Evolutionary conservation across 1,284 basidiomycete genomes (phyloP), one percentile per base, ranked within the genome.

Genomic region (Rhodotorula sp.): DNA sequence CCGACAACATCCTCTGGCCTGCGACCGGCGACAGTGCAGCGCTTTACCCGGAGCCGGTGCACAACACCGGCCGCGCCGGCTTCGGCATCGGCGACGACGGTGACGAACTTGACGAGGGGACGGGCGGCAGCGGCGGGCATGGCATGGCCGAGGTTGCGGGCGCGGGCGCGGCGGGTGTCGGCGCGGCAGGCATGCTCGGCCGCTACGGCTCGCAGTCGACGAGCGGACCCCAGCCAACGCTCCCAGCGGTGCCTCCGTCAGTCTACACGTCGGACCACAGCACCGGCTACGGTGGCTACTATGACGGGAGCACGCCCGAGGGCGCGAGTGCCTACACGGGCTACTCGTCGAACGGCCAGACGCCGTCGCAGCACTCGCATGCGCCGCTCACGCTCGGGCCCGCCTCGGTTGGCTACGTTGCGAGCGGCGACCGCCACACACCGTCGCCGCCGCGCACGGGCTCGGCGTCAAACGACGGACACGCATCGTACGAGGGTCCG

Each of bases 1-100:
- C 53, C 62, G 62, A 63, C 62, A 63, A 63, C 62, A 79, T 79
- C 61, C 63, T 69, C 13, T 79, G 78, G 78, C 78, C 78, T 9
- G 74, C 76, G 25, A 71, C 76, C 8, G 72, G 68, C 36, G 74
- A 79, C 64, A 61, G 67, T 17, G 68, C 77, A 8, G 76, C 77
- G n/a, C 66, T 79, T n/a, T 79, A 79, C 69, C 78, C 78, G 17
- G 77, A 79, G 62, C 77, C 73, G 22, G 73, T 74, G 32, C 75
- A 78, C 66, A 73, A 72, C 41, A 74, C 73, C 13, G 71, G 74
- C 1, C 66, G 76, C 6, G 77, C 77, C 5, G 77, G 78, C 0
- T 67, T 79, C 17, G 78, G 78, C 29, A 64, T 72, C n/a, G 77
- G 71, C 6, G 77, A 77, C 48, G 78, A 78, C n/a, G 74, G 73